A percentile compares a stretch with the other conserved stretches of the same genome.
phyloP scores from a whole-genome alignment of 768 basidiomycete species.

The Neoboletus subvelutipes region DNA sequence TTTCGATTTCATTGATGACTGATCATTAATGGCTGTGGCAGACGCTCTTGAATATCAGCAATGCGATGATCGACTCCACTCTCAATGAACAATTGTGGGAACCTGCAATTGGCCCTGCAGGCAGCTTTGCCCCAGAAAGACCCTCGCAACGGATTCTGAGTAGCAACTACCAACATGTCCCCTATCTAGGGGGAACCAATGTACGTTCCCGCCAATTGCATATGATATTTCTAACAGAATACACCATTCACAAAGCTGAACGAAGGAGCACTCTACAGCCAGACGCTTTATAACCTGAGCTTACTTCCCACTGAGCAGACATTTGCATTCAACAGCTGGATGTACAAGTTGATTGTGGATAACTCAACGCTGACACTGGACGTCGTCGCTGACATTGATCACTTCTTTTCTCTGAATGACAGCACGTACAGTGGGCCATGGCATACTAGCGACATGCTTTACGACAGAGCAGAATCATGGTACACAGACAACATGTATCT shows the following conservation, averaged over 20 bases:
- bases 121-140: slow-evolving; percentile 47
- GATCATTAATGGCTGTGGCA: slow-evolving; percentile 13
- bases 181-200: slow-evolving; percentile 57
- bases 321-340: slow-evolving; percentile 46
- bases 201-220: slow-evolving; percentile 27
- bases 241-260: slow-evolving; percentile 5
- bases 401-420: slow-evolving; percentile 49
- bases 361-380: slow-evolving; percentile 30
- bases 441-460: slow-evolving; percentile 59
- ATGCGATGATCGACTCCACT: slow-evolving; percentile 42
- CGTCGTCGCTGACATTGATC: slow-evolving; percentile 41
- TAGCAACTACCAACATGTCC: slow-evolving; percentile 53
- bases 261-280: slow-evolving; percentile 11
- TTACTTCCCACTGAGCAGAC: slow-evolving; percentile 42
- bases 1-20: background rate
- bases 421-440: slow-evolving; percentile 48
- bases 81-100: slow-evolving; percentile 59
- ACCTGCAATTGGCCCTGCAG: slow-evolving; percentile 50
- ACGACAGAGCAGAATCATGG: slow-evolving; percentile 55
- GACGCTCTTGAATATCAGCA: slow-evolving; percentile 50
- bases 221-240: background rate
- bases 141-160: slow-evolving; percentile 45
- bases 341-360: slow-evolving; percentile 50
- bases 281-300: slow-evolving; percentile 35
- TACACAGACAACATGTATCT: slow-evolving; percentile 61